These are phyloP conservation scores for Cladosporium sp. DNA, from an alignment of 2,329 filamentous ascomycete genomes.

Conservation along the genomic window DNA sequence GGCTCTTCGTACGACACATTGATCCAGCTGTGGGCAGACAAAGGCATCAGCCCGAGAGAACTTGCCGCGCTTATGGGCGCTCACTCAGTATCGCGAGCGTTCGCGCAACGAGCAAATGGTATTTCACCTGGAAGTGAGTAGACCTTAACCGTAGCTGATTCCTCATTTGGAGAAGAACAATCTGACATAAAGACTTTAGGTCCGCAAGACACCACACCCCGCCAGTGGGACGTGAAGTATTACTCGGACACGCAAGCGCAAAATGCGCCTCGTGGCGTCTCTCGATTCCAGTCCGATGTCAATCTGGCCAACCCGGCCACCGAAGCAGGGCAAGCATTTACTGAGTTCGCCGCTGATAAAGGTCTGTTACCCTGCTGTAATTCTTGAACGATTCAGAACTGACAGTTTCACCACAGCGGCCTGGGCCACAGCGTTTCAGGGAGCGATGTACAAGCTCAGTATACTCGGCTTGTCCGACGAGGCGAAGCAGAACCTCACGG, in stretches of 20 bases:
- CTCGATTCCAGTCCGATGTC: slow-evolving; percentile 21
- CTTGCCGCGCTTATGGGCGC: slow-evolving; percentile 51
- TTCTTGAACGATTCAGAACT: background rate
- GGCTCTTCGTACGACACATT: slow-evolving; percentile 35
- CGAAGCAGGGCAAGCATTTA: slow-evolving; percentile 27
- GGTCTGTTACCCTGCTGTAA: slow-evolving; percentile 18
- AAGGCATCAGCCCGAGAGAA: slow-evolving; percentile 46
- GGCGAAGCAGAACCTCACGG: slow-evolving; percentile 12
- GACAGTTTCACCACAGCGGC: background rate
- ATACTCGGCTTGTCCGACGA: slow-evolving; percentile 18
- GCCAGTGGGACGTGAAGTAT: slow-evolving; percentile 46
- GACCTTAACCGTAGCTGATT: no score
- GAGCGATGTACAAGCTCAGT: slow-evolving; percentile 20
- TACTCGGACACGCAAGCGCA: slow-evolving; percentile 36
- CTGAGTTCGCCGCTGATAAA: slow-evolving; percentile 26
- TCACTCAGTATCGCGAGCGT: slow-evolving; percentile 46
- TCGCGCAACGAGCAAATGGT: slow-evolving; percentile 23
- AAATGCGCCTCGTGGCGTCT: slow-evolving; percentile 16
- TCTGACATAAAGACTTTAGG: slow-evolving; percentile 1
- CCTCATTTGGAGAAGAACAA: background rate
- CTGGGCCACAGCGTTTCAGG: slow-evolving; percentile 15
- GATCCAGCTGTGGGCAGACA: slow-evolving; percentile 43
- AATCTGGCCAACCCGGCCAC: slow-evolving; percentile 22
- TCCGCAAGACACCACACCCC: slow-evolving; percentile 44
- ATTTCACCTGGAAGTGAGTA: slow-evolving; percentile 25